Base-by-base conservation (phyloP, 192 early-diverging fungal genomes). In the Funneliformis geosporum region DNA sequence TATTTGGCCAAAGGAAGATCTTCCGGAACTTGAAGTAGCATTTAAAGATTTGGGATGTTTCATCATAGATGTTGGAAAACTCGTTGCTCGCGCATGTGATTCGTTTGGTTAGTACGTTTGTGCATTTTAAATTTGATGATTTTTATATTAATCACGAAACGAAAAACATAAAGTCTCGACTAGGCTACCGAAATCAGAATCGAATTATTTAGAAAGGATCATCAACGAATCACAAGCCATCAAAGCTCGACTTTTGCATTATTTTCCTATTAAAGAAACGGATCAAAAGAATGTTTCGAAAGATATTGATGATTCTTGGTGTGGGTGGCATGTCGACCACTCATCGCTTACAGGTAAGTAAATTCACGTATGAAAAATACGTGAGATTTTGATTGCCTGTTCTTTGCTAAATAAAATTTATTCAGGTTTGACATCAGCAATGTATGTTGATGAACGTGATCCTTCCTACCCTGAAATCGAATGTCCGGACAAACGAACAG, bases 301-400 rank as follows among this genome's bases (percentile, higher is more conserved):
- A 27, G 81, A 80, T 27, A 82, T 83, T 80, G 85, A 86, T 76
- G 91, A 89, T 74, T 87, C 88, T 9, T 92, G 91, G 92, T 92
- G 92, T 47, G 92, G 92, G 18, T 87, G 90, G 86, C 92, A 93
- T 75, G 55, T 91, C 21, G 92, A 93, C 68, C 91, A 93, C 61
- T 87, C 84, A 9, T 84, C 85, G 2, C 82, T 93, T 60, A 93
- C 92, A 16, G 84, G 84, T 44, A 69, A 82, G 84, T 44, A 69
- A 73, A 16, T 55, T 50, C 18, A 23, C 11, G 11, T 38, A 73
- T 50, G 3, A 21, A 12, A 14, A 14, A 8, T 46, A 5, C 5
- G 42, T 18, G 5, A 72, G 8, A 2, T 7, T 5, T 42, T 4
- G 1, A 7, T 5, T 28, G 28, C 4, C 47, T 4, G n/a, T 11